Evolutionary conservation across 805 yeast species (phyloP).

Genomic region (Lipomyces starkeyi): DNA sequence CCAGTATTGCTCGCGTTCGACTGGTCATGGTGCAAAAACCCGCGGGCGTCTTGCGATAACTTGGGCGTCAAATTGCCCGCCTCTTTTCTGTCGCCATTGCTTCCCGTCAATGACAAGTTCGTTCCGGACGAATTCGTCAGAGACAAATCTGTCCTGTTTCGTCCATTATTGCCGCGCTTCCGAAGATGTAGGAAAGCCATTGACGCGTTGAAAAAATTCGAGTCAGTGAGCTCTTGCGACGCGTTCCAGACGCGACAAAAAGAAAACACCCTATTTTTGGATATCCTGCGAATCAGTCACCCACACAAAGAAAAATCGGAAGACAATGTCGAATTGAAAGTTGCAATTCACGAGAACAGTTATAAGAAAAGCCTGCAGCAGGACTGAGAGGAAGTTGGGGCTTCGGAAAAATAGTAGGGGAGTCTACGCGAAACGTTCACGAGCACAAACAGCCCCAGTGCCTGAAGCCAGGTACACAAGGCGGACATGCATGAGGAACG

Average conservation of each 20-base stretch:
- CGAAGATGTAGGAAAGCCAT: slow-evolving; percentile 20
- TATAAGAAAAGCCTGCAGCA: not conserved
- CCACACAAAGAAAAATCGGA: not conserved
- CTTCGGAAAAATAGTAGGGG: not conserved
- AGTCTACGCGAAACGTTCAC: not conserved
- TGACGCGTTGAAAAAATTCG: slow-evolving; percentile 3
- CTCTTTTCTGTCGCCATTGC: not conserved
- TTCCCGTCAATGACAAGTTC: not conserved
- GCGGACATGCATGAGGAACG: not conserved
- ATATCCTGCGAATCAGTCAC: not conserved
- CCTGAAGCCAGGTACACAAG: not conserved
- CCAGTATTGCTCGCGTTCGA: not conserved
- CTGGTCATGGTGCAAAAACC: not conserved
- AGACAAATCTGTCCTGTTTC: slow-evolving; percentile 11
- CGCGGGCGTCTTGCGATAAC: not conserved
- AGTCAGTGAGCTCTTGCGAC: not conserved
- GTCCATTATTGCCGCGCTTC: slow-evolving; percentile 10
- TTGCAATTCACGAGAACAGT: not conserved
- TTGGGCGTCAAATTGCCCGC: not conserved
- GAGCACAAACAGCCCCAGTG: not conserved
- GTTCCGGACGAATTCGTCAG: not conserved
- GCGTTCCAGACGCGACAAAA: slow-evolving; percentile 3
- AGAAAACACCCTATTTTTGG: not conserved
- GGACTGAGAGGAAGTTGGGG: not conserved
- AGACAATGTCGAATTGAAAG: not conserved